A percentile compares a stretch with the other conserved stretches of the same genome.
phyloP scores from a whole-genome alignment of 805 yeast genomes.

The Kodamaea jinghongensis region DNA sequence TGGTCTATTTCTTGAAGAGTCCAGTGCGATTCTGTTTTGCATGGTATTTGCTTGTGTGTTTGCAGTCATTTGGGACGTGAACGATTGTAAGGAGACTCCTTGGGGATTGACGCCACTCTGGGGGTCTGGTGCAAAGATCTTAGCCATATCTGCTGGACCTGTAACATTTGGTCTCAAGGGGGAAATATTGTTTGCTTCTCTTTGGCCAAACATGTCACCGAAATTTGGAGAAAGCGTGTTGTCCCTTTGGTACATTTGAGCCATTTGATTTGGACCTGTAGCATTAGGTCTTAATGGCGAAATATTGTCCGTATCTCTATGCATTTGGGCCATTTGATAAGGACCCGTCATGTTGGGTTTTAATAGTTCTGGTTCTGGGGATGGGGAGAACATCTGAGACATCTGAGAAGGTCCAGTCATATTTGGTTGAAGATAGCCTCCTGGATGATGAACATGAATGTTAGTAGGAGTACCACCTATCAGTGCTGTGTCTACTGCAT shows the following conservation, averaged over 20 bases:
- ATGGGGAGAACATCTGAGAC: conserved; percentile 26
- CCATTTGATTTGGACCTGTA: conserved; percentile 46
- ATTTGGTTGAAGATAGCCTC: conserved; percentile 27
- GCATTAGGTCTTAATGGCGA: conserved; percentile 34
- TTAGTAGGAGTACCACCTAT: conserved; percentile 66
- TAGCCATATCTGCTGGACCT: conserved; percentile 36
- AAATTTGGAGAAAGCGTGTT: too few relatives aligned
- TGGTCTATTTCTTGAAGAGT: conserved; percentile 12
- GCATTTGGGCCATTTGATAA: conserved; percentile 35
- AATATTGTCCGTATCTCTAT: neutral
- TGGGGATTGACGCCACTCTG: conserved; percentile 16
- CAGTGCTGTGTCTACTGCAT: conserved; percentile 70
- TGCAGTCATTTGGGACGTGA: conserved; percentile 42
- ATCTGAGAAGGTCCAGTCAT: conserved; percentile 42
- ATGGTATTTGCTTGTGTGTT: conserved; percentile 31
- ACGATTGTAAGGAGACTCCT: conserved; percentile 35
- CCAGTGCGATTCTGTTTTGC: conserved; percentile 8
- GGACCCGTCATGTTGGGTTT: conserved; percentile 49
- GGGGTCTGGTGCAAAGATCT: conserved; percentile 21
- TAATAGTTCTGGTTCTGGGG: conserved; percentile 24
- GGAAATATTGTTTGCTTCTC: conserved; percentile 10
- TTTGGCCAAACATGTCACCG: neutral
- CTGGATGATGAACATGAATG: conserved; percentile 35
- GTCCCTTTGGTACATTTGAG: conserved; percentile 14
- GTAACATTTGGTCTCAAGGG: conserved; percentile 28